Base-by-base conservation (phyloP, 2,329 filamentous ascomycete species). In the Fusarium austroafricanum region DNA sequence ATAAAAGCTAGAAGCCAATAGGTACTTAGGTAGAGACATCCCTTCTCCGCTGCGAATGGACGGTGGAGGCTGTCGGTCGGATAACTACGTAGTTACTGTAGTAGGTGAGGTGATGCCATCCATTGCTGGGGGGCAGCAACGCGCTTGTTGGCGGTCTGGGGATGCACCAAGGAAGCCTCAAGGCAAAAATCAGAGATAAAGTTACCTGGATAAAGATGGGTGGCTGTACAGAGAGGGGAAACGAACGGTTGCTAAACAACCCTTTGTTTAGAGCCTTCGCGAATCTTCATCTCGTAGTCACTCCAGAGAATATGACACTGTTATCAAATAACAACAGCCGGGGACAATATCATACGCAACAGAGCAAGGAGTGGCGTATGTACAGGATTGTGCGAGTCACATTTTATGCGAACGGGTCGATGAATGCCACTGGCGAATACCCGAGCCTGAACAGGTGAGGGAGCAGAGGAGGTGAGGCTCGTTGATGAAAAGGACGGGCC, bases 21-120 rank as follows among this genome's bases (percentile, higher is more conserved):
- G 39, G 53, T 53, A 60, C 61, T 61, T 65, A 51, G 39, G 53
- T 53, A 60, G 42, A 37, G 46, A 23, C 42, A 59, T 23, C 18
- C 15, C 40, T 59, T 51, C 37, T 68, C 53, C 52, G 49, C 50
- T 47, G 50, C 35, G 35, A 55, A 40, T 51, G 23, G 47, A n/a
- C 20, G 40, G 40, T 61, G 55, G 55, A 42, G 46, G 33, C 51
- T 42, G 53, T 45, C 39, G 52, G 47, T 53, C 35, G 45, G 55
- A 43, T 62, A 3, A 26, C 26, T 26, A 26, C 26, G 21, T 23
- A 23, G 21, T 62, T 38, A 56, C n/a, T n/a, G 67, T 71, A 58
- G 68, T 23, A 23, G 69, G 67, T 71, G 64, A 71, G 67, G 61
- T 61, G 58, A 72, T 71, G 61, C 65, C 65, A 67, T 58, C 53